These are phyloP conservation scores for Trapa incisa DNA, from an alignment of 345 rosid genomes.

Conservation along the genomic window DNA sequence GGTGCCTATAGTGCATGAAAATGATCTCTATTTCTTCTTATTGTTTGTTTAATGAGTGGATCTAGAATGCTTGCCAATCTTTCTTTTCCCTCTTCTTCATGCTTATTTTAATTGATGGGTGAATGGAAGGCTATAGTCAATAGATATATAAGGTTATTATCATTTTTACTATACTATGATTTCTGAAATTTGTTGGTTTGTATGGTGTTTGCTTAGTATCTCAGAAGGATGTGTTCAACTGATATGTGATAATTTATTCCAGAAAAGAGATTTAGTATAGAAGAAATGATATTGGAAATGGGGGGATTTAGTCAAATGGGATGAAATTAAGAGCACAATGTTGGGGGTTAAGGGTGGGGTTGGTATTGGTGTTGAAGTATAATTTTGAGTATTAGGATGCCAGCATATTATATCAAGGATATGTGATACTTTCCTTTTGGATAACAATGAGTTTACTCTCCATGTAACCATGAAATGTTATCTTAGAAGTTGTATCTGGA, in stretches of 20 bases:
- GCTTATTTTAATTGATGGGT: not conserved
- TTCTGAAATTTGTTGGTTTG: not conserved
- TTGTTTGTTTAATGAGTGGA: not conserved
- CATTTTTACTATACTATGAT: not conserved
- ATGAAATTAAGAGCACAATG: not conserved
- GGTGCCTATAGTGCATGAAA: conserved; percentile 11
- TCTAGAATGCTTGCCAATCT: not conserved
- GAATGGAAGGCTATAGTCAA: not conserved
- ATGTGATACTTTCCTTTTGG: no score
- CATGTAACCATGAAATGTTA: no score
- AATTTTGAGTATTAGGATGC: no score
- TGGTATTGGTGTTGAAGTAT: not conserved
- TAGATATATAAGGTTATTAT: not conserved
- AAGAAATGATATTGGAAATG: not conserved
- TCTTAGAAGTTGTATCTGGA: no score
- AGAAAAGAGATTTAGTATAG: not conserved
- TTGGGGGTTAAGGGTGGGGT: not conserved
- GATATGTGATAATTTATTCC: no score
- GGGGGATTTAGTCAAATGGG: not conserved
- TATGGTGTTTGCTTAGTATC: not conserved
- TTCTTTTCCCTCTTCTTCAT: not conserved
- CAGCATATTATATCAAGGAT: no score
- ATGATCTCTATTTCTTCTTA: not conserved
- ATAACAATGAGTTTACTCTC: no score
- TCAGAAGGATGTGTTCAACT: not conserved